Base-by-base conservation (phyloP, 2,329 filamentous ascomycete genomes). In the Fusarium siculi region DNA sequence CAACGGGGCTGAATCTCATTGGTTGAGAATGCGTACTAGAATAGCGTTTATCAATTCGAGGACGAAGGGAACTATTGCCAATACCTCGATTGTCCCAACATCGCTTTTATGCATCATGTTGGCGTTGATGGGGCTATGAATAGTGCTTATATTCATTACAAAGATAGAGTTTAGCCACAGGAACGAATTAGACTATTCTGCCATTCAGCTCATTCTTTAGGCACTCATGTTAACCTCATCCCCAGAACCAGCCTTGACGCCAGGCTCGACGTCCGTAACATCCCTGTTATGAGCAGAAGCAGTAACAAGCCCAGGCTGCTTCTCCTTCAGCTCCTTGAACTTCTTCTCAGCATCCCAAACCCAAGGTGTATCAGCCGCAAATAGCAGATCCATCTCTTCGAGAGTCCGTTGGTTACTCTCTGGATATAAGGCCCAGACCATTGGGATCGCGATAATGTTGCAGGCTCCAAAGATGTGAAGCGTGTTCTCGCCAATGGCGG, bases 341-440 rank as follows among this genome's bases (percentile, higher is more conserved):
- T 87, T 90, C 76, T 84, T 86, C 81, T 93, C 91, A 0, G 91
- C 91, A 57, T 93, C 90, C 92, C 92, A 94, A 3, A 87, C 87
- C 90, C 90, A 94, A 8, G 89, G 88, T 1, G 86, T 90, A 23
- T 90, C 85, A 2, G 90, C 87, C 0, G 92, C 90, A 74, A 95
- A 94, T 0, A 94, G 81, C 1, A 94, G 81, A 68, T 95, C 90
- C 84, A 94, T 94, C 77, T 94, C 92, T 76, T 94, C 93, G 0
- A 94, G 83, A 0, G 92, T 94, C 0, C 92, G 87, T 79, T 93
- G 90, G 77, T 91, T 93, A 7, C 90, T 93, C 78, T 94, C 93
- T 0, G 92, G 93, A 64, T 93, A 94, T 0, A 95, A 77, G 0
- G 91, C 90, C 90, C 91, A 95, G 0, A 93, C 90, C 81, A 93